Evolutionary conservation across 2,329 filamentous ascomycete species (phyloP).

Genomic region (Colletotrichum sp.): DNA sequence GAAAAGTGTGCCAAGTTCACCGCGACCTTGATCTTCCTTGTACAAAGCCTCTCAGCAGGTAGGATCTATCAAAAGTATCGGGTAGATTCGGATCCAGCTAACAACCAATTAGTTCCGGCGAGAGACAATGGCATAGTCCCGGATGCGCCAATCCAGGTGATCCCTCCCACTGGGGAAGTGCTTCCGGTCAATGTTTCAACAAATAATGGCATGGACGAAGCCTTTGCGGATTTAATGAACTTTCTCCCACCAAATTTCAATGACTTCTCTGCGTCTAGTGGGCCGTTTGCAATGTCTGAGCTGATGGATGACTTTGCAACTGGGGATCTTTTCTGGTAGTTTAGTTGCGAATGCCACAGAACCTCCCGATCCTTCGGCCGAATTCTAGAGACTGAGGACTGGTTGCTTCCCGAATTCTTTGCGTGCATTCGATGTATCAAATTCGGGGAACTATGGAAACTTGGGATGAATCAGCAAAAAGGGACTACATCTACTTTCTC

Average conservation of each 20-base stretch:
- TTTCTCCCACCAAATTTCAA: constrained; percentile 9
- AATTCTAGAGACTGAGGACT: background rate
- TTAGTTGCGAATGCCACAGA: background rate
- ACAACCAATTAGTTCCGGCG: rapidly evolving
- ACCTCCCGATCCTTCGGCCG: background rate
- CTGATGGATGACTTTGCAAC: constrained; percentile 9
- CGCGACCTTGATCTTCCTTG: background rate
- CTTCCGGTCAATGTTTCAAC: background rate
- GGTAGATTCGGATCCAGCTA: background rate
- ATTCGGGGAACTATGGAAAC: rapidly evolving
- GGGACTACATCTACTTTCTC: rapidly evolving
- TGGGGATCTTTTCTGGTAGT: constrained; percentile 13
- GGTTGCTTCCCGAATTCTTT: background rate
- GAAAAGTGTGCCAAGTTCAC: constrained; percentile 18
- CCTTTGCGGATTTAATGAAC: background rate
- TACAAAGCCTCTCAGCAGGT: constrained; percentile 1
- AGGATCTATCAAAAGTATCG: background rate
- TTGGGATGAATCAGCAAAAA: background rate
- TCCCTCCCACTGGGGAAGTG: background rate
- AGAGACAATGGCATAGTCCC: background rate
- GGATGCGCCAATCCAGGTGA: background rate
- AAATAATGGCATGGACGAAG: background rate
- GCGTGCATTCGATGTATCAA: background rate
- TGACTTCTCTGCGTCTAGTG: background rate
- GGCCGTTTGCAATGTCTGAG: background rate